Evolutionary conservation across 345 rosid species (phyloP).

Genomic region (Aegle marmelos): DNA sequence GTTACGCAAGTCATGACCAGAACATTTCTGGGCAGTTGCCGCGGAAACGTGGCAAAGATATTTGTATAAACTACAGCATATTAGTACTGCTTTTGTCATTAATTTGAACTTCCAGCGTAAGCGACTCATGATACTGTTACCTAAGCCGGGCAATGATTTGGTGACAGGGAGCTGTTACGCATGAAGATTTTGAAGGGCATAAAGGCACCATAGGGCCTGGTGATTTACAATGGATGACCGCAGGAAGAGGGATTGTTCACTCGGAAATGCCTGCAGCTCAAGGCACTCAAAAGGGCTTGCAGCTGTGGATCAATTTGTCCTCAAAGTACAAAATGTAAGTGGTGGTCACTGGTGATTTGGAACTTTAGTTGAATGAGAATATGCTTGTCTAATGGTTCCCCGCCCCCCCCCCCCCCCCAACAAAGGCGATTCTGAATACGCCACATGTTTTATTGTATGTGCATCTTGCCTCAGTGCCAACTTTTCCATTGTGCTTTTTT

Average conservation of each 20-base stretch:
- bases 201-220: conserved; percentile 75
- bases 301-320: conserved; percentile 90
- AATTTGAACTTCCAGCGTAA: not conserved
- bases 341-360: not conserved
- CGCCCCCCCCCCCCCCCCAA: too few relatives aligned
- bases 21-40: not conserved
- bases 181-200: conserved; percentile 91
- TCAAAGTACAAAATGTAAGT: conserved; percentile 74
- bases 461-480: conserved; percentile 1
- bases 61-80: not conserved
- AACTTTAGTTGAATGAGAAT: not conserved
- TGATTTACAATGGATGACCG: conserved; percentile 97
- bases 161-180: conserved; percentile 61
- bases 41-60: not conserved
- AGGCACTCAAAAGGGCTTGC: conserved; percentile 79
- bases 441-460: not conserved
- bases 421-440: conserved; percentile 18
- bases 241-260: conserved; percentile 93
- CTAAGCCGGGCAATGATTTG: not conserved
- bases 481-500: conserved; percentile 2
- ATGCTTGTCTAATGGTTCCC: conserved; percentile 3
- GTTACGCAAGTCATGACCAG: not conserved
- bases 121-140: not conserved
- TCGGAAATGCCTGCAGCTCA: conserved; percentile 88
- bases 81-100: not conserved